A percentile compares a stretch with the other conserved stretches of the same genome.
phyloP scores from a whole-genome alignment of 306 rosid species.

The Prosopis cineraria region DNA sequence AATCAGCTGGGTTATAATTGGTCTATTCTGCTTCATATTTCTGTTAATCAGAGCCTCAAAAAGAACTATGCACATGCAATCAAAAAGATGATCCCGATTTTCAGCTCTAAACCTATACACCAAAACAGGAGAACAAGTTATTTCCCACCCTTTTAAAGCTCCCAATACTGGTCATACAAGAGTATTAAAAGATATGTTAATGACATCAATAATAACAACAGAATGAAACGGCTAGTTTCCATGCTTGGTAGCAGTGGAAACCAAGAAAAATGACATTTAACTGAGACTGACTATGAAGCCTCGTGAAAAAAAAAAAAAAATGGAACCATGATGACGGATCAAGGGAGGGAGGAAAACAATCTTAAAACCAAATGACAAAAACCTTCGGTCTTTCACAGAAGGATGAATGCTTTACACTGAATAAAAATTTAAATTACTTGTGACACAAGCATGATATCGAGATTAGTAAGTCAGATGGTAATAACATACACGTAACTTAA shows the following conservation, averaged over 20 bases:
- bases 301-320: background rate
- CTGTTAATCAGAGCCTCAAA: conserved; percentile 32
- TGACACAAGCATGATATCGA: too few species aligned
- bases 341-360: background rate
- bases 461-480: too few species aligned
- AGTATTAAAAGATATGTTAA: conserved; percentile 10
- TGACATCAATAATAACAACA: background rate
- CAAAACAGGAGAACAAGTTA: conserved; percentile 30
- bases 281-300: background rate
- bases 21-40: conserved; percentile 30
- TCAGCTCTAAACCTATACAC: conserved; percentile 37
- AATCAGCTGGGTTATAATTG: conserved; percentile 27
- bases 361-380: background rate
- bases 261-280: conserved; percentile 7
- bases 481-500: too few species aligned
- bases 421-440: too few species aligned
- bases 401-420: too few species aligned
- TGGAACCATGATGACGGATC: background rate
- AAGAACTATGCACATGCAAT: conserved; percentile 44
- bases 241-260: background rate
- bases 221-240: conserved; percentile 5
- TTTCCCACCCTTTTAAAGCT: background rate
- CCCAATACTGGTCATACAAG: background rate
- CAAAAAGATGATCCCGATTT: conserved; percentile 34
- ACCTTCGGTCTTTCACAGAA: conserved; percentile 24